phyloP scores from a whole-genome alignment of 169 alveolate species.

The Cryptosporidium tyzzeri region DNA sequence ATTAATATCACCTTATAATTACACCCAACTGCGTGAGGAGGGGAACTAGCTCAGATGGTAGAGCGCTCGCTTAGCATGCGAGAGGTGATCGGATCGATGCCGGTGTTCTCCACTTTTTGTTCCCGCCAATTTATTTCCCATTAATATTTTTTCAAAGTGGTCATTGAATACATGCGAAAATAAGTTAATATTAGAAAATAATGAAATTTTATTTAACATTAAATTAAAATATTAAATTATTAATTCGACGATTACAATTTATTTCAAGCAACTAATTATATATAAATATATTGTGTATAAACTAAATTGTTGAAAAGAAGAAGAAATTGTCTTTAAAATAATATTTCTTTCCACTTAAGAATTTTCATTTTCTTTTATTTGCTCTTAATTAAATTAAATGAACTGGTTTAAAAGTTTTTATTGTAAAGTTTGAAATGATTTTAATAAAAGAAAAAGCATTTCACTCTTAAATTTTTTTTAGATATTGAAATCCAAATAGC shows the following conservation, averaged over 20 bases:
- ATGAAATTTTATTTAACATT: background rate
- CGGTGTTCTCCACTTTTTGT: conserved; percentile 93
- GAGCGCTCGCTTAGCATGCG: conserved; percentile 99
- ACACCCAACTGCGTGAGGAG: conserved; percentile 70
- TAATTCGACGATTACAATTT: conserved; percentile 1
- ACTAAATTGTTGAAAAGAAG: background rate
- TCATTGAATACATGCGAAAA: background rate
- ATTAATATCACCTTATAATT: background rate
- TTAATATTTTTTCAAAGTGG: background rate
- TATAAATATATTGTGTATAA: background rate
- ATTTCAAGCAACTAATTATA: background rate
- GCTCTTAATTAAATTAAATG: too few relatives aligned
- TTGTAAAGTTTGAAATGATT: background rate
- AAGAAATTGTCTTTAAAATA: background rate
- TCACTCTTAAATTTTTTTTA: background rate
- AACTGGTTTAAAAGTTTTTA: too few relatives aligned
- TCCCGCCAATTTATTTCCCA: background rate
- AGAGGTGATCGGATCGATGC: conserved; percentile 99
- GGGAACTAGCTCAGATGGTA: conserved; percentile 99
- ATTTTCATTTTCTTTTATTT: too few relatives aligned
- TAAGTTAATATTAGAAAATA: background rate
- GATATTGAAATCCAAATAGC: conserved; percentile 5
- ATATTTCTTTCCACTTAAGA: background rate
- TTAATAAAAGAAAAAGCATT: background rate
- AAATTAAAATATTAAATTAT: conserved; percentile 1